Evolutionary conservation across 2,329 filamentous ascomycete genomes (phyloP).

Genomic region (Diaporthe sp.): DNA sequence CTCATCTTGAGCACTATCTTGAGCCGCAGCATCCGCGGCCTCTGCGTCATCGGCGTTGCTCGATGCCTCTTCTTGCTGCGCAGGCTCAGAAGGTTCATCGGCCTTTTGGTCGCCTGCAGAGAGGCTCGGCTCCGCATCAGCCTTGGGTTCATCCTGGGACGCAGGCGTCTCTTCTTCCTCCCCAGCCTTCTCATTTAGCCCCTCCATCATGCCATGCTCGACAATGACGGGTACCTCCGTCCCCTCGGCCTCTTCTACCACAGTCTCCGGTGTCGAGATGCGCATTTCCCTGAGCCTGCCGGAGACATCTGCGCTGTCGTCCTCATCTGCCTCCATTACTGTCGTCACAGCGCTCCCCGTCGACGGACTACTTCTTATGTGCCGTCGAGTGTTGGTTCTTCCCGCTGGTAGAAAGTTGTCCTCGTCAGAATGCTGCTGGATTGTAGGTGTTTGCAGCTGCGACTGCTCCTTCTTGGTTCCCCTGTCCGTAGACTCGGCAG

Average conservation of each 20-base stretch:
- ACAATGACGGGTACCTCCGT: slow-evolving; percentile 57
- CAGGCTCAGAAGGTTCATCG: background rate
- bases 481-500: slow-evolving; percentile 39
- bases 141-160: slow-evolving; percentile 19
- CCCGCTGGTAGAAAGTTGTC: slow-evolving; percentile 68
- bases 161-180: slow-evolving; percentile 34
- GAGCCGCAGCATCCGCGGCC: slow-evolving; percentile 4
- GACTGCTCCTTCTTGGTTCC: slow-evolving; percentile 44
- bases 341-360: slow-evolving; percentile 84
- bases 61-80: slow-evolving; percentile 44
- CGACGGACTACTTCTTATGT: slow-evolving; percentile 84
- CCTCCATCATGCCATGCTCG: slow-evolving; percentile 49
- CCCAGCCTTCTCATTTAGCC: slow-evolving; percentile 46
- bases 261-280: slow-evolving; percentile 64
- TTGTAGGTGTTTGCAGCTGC: slow-evolving; percentile 46
- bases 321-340: slow-evolving; percentile 86
- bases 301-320: slow-evolving; percentile 68
- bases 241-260: slow-evolving; percentile 62
- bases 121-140: background rate
- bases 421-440: slow-evolving; percentile 52
- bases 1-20: slow-evolving; percentile 8
- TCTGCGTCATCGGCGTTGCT: slow-evolving; percentile 14
- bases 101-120: background rate
- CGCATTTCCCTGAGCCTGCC: slow-evolving; percentile 62
- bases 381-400: slow-evolving; percentile 82